Evolutionary conservation across 192 early-diverging fungal genomes (phyloP).

Genomic region (Coemansia sp.): DNA sequence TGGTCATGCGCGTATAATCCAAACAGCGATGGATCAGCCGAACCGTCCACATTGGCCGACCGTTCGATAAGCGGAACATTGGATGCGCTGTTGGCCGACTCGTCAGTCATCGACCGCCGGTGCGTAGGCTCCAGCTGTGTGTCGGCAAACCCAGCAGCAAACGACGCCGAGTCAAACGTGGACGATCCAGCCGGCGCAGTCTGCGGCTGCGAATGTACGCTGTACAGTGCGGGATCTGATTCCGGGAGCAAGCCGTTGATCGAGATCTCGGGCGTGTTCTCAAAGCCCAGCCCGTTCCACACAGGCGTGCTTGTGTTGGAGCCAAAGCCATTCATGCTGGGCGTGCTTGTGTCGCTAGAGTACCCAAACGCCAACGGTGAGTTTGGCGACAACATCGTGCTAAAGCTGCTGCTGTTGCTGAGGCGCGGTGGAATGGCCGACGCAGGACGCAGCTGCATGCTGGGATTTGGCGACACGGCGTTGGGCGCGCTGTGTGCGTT

Average conservation of each 20-base stretch:
- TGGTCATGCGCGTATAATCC: not conserved
- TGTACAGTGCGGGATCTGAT: not conserved
- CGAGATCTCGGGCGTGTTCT: constrained; percentile 4
- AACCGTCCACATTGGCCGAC: constrained; percentile 2
- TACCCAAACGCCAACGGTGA: constrained; percentile 17
- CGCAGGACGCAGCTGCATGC: constrained; percentile 1
- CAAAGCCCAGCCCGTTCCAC: not conserved
- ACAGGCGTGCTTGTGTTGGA: not conserved
- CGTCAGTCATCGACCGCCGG: constrained; percentile 14
- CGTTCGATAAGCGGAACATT: constrained; percentile 39
- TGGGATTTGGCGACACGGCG: not conserved
- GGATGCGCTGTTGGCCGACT: constrained; percentile 29
- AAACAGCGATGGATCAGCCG: not conserved
- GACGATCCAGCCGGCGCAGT: not conserved
- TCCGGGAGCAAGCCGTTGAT: not conserved
- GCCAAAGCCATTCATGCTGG: constrained; percentile 13
- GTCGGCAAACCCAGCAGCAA: too few species aligned
- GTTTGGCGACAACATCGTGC: not conserved
- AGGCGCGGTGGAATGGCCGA: constrained; percentile 43
- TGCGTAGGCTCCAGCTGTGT: not conserved
- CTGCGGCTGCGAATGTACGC: not conserved
- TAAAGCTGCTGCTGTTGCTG: constrained; percentile 11
- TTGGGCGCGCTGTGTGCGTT: constrained; percentile 9
- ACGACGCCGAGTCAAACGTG: not conserved
- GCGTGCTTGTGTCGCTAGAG: constrained; percentile 13